Conservation (phyloP, 345 rosid genomes). For the Corchorus capsularis region DNA sequence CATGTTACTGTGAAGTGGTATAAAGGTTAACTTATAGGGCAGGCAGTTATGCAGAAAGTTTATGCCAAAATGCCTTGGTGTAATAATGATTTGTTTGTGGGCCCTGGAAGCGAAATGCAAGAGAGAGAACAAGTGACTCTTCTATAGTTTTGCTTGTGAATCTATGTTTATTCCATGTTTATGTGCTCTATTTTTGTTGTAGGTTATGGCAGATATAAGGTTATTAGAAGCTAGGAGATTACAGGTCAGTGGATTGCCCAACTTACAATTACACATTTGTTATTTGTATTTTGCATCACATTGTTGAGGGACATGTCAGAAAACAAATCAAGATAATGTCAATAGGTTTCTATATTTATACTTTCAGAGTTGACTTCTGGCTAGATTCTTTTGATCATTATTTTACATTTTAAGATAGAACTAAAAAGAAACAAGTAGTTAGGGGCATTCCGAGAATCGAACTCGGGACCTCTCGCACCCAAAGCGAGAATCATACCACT, state of each 20-base stretch:
- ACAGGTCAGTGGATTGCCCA: background rate
- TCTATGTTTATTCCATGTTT: background rate
- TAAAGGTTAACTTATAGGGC: background rate
- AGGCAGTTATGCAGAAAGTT: background rate
- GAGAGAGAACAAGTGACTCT: background rate
- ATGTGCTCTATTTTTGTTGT: background rate
- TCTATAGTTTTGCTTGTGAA: background rate
- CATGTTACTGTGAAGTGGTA: background rate
- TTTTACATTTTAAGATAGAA: background rate
- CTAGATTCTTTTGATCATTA: background rate
- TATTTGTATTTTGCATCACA: background rate
- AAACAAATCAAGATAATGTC: background rate
- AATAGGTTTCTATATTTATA: background rate
- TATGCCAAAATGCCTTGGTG: background rate
- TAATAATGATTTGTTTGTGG: background rate
- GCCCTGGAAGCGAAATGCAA: too few relatives aligned
- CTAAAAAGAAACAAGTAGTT: background rate
- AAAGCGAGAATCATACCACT: slow-evolving; percentile 84
- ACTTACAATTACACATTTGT: background rate
- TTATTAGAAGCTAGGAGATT: background rate
- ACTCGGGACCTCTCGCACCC: slow-evolving; percentile 89
- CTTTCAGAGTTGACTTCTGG: background rate
- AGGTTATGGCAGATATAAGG: background rate
- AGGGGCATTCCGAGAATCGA: slow-evolving; percentile 78
- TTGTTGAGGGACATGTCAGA: background rate